phyloP scores from a whole-genome alignment of 495 filamentous ascomycete genomes.

The Hyaloscypha hepaticicola region DNA sequence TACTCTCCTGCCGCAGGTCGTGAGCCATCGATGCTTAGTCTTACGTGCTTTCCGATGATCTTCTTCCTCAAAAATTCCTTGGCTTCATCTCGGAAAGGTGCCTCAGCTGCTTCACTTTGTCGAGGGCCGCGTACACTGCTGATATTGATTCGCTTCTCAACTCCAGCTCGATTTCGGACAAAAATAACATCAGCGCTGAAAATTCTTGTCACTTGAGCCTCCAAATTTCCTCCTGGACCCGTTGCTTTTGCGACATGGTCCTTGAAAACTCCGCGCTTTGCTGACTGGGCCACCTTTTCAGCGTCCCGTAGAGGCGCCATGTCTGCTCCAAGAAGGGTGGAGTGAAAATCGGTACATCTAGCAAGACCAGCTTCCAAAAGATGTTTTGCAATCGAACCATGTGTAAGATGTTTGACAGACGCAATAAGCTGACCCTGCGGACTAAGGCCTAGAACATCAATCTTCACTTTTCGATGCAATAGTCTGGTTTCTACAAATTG shows the following conservation, averaged over 20 bases:
- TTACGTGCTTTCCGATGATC: conserved; percentile 93
- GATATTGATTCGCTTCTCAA: conserved; percentile 85
- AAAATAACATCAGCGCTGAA: conserved; percentile 87
- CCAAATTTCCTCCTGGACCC: conserved; percentile 56
- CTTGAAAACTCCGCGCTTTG: conserved; percentile 73
- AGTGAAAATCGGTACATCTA: conserved; percentile 91
- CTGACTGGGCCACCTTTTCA: conserved; percentile 79
- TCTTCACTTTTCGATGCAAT: conserved; percentile 78
- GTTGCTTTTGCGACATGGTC: conserved; percentile 61
- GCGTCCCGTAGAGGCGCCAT: conserved; percentile 86
- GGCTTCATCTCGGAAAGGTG: conserved; percentile 85
- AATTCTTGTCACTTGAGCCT: conserved; percentile 81
- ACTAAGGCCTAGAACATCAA: conserved; percentile 79
- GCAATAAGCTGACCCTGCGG: conserved; percentile 83
- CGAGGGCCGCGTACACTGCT: conserved; percentile 93
- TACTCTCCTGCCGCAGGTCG: conserved; percentile 87
- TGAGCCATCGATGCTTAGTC: conserved; percentile 83
- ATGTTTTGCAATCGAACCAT: conserved; percentile 85
- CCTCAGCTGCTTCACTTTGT: conserved; percentile 52
- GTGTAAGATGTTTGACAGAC: conserved; percentile 73
- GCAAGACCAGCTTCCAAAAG: conserved; percentile 85
- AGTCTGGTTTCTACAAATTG: conserved; percentile 82
- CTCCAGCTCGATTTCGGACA: conserved; percentile 76
- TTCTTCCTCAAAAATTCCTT: conserved; percentile 95
- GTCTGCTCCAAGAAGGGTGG: conserved; percentile 76